Conservation (phyloP, 179 eudicot species). For the Beta corolliflora region DNA sequence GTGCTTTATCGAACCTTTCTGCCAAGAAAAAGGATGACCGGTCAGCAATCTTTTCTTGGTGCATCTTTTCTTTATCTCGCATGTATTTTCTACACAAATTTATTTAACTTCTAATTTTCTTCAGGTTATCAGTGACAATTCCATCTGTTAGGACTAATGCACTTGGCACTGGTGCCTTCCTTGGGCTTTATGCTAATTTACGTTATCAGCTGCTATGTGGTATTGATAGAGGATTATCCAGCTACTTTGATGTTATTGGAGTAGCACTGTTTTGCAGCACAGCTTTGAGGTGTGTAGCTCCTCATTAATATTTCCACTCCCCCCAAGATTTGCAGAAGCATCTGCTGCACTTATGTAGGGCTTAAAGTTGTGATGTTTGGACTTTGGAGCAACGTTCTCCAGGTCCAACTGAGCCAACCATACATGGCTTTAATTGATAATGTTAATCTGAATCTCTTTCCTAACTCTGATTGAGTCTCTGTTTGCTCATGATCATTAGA, state of each 20-base stretch:
- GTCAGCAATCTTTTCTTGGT: conserved; percentile 32
- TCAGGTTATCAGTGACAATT: conserved; percentile 77
- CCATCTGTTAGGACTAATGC: conserved; percentile 81
- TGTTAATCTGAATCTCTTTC: too few relatives aligned
- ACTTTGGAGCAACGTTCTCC: background rate
- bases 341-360: too few relatives aligned
- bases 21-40: conserved; percentile 82
- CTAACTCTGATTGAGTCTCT: too few relatives aligned
- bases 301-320: too few relatives aligned
- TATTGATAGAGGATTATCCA: conserved; percentile 64
- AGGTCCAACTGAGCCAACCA: too few relatives aligned
- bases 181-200: conserved; percentile 76
- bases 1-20: conserved; percentile 65
- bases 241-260: conserved; percentile 84
- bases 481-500: too few relatives aligned
- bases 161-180: conserved; percentile 93
- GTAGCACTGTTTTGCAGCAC: conserved; percentile 72
- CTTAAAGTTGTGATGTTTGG: background rate
- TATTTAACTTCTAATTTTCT: conserved; percentile 12
- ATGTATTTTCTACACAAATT: background rate
- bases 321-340: background rate
- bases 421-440: too few relatives aligned
- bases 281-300: conserved; percentile 64
- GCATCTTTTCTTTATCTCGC: background rate
- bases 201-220: conserved; percentile 89